These are phyloP conservation scores for Penicillium ochrochloron DNA, from an alignment of 495 filamentous ascomycete genomes.

Conservation along the genomic window DNA sequence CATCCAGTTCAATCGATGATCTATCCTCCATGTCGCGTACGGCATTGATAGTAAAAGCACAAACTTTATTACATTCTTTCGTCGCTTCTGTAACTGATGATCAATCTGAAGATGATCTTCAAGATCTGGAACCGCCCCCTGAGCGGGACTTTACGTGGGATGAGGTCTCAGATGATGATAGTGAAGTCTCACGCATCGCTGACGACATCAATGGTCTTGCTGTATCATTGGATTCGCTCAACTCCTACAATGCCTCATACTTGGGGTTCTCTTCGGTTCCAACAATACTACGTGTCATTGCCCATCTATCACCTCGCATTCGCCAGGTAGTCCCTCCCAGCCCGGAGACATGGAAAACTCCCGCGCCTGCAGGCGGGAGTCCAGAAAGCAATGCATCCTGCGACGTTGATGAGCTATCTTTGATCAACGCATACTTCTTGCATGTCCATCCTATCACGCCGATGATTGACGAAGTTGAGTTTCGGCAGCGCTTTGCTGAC, in stretches of 20 bases:
- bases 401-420: background rate
- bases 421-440: background rate
- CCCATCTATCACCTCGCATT: background rate
- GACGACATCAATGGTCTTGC: conserved; percentile 1
- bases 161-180: background rate
- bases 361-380: background rate
- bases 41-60: background rate
- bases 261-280: background rate
- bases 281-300: conserved; percentile 2
- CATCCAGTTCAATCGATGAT: background rate
- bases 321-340: background rate
- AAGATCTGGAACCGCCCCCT: conserved; percentile 1
- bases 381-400: background rate
- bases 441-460: conserved; percentile 1
- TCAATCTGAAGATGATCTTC: background rate
- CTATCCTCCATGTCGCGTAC: background rate
- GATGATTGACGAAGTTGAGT: background rate
- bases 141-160: background rate
- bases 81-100: background rate
- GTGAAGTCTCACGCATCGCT: background rate
- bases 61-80: background rate
- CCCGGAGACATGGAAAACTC: background rate
- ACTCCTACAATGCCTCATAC: background rate
- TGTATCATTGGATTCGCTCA: background rate
- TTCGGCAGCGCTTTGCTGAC: background rate